Base-by-base conservation (phyloP, 495 filamentous ascomycete species). In the Parathielavia hyrcaniae region DNA sequence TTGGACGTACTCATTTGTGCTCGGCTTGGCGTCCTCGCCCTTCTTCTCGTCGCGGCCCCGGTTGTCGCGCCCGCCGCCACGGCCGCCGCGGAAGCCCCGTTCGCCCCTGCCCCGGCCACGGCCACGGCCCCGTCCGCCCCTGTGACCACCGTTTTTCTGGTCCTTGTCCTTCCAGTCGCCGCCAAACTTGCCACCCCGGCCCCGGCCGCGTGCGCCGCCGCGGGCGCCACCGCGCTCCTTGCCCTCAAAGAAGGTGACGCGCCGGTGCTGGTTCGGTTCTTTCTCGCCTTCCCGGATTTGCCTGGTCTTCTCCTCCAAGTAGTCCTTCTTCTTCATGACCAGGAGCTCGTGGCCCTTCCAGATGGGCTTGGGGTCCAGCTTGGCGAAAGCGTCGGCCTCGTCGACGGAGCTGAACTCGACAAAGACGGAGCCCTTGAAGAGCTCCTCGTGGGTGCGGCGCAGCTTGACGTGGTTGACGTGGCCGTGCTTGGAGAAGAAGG, bases 401-500 rank as follows among this genome's bases (percentile, higher is more conserved):
- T 92, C 88, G 58, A 87, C 84, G 51, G 79, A 79, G 35, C 76
- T 76, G 68, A 97, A 97, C 72, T 97, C 91, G 51, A 97, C 90
- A 64, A 96, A 97, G 26, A 97, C 85, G 51, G 90, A 95, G 41
- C 89, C 89, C 79, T 98, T 98, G 81, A 97, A 97, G 22, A 69
- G 63, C 64, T 82, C 83, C 32, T 75, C 61, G 14, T 74, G 58
- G n/a, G 78, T 75, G 56, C 95, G 90, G 57, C 93, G 90, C 48
- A 97, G 85, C 61, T 91, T 90, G 58, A 98, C 85, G n/a, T 81
- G 79, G 55, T 89, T 88, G 60, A 86, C 81, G 8, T 86, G 79
- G 16, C 92, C 95, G 70, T 83, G 88, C 39, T 83, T 81, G 39
- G 84, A 81, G 67, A 97, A 92, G 75, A 95, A 95, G n/a, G 81